Evolutionary conservation across 2,329 filamentous ascomycete species (phyloP), one percentile per base, ranked within the genome.

Genomic region (Colletotrichum trifolii): DNA sequence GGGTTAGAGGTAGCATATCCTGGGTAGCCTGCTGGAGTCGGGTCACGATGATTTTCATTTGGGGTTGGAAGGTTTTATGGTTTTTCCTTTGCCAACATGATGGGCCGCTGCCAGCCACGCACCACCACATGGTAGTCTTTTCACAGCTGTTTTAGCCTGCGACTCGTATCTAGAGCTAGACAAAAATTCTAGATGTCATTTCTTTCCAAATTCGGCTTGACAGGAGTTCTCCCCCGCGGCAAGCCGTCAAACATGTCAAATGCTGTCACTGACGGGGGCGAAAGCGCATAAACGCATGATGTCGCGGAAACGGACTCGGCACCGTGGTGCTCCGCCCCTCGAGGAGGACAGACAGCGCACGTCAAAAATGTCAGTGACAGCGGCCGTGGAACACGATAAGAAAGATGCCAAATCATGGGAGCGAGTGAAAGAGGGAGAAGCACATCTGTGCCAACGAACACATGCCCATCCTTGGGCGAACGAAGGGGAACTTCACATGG

Each of bases 1-100:
- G 49, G 17, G 17, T 9, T 9, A 15, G 13, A 33, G 46, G 52
- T 38, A 39, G 58, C 62, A 65, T 62, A 65, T 53, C 15, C 42
- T 8, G 50, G 55, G 46, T 49, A 61, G 57, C 57, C 56, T 64
- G 61, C 57, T 61, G 61, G 61, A 54, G 62, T 64, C 62, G 62
- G 62, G 62, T 56, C 38, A 49, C 46, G 46, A 42, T 52, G 53
- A 62, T 65, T 65, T 65, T 25, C 25, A 25, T 25, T 25, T 55
- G 36, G 43, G 42, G 39, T 46, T 38, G 54, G 15, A 11, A 33
- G 11, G 54, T 42, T 61, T 45, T 34, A 46, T n/a, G 52, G 38
- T 47, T 46, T 49, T 35, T 56, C 13, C 11, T 25, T 15, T 5
- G 35, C 12, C 11, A 15, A 25, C 33, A 55, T 52, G 52, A 56